Base-by-base conservation (phyloP, 306 rosid genomes). In the Styphnolobium japonicum region DNA sequence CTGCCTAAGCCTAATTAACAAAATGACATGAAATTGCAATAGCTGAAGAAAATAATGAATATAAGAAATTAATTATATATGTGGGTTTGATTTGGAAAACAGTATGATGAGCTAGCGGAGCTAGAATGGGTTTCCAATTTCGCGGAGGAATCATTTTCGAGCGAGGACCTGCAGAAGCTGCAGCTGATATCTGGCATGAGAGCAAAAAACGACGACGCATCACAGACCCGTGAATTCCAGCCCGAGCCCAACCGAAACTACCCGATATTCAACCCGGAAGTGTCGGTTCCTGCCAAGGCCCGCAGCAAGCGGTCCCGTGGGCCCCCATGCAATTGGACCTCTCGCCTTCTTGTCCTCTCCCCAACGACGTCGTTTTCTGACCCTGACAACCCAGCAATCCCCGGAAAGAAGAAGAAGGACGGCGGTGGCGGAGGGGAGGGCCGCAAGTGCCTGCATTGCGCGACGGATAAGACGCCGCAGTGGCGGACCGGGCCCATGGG, bases 401-500 rank as follows among this genome's bases (percentile, higher is more conserved):
- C 77, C 5, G 76, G 57, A 0, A 91, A 86, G 80, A 91, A 90
- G 88, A 91, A 80, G 76, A 94, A 89, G 81, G 97, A 92, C 4
- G n/a, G 0, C 10, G 36, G 19, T 2, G 93, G 88, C 0, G 86
- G 70, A 2, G 80, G 72, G 0, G 97, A 92, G 7, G 94, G 96
- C 0, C 78, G 99, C 10, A 88, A 75, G 80, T 95, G 99, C 36
- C 85, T 85, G 87, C 99, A 96, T 81, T 96, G 99, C 49, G 92
- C 92, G 0, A 93, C 99, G 0, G 98, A 96, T 60, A 93, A 90
- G 84, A 96, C 98, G 11, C 98, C 98, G 0, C 98, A 94, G 76
- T 94, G 97, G 98, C 78, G 98, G 36, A 94, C 98, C 0, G 98
- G 98, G 4, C 98, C 98, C 0, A 63, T 87, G 86, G 98, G 98